Evolutionary conservation across 2,329 filamentous ascomycete species (phyloP).

Genomic region (Aspergillus quadricinctus): DNA sequence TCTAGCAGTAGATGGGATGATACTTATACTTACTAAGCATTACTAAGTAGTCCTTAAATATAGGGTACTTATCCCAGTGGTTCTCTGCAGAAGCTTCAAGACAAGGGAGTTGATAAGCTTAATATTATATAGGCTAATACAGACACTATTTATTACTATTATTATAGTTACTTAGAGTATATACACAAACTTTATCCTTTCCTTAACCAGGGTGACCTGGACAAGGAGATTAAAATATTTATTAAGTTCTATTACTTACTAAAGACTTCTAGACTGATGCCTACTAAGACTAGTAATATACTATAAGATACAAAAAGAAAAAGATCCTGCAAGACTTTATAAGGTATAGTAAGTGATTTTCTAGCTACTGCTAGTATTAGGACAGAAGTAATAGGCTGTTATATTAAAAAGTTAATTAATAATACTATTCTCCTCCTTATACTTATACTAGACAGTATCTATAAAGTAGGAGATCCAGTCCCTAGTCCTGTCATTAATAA

Average conservation of each 20-base stretch:
- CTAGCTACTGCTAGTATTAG: constrained; percentile 16
- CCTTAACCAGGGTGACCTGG: constrained; percentile 51
- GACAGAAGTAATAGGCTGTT: constrained; percentile 7
- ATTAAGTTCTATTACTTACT: constrained; percentile 44
- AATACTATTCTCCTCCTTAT: constrained; percentile 80
- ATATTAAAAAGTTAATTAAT: constrained; percentile 59
- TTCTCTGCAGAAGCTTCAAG: constrained; percentile 27
- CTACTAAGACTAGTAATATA: constrained; percentile 18
- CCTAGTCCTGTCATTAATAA: constrained; percentile 52
- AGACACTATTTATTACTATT: constrained; percentile 47
- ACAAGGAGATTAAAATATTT: constrained; percentile 50
- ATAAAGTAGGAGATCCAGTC: constrained; percentile 49
- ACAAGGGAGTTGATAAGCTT: constrained; percentile 48
- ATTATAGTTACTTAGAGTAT: constrained; percentile 54
- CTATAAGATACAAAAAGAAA: constrained; percentile 35
- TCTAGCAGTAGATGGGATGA: constrained; percentile 20
- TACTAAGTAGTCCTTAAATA: constrained; percentile 51
- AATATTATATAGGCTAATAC: constrained; percentile 52
- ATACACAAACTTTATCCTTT: constrained; percentile 64
- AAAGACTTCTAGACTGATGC: constrained; percentile 3
- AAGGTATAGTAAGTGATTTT: constrained; percentile 20
- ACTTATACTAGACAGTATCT: constrained; percentile 82
- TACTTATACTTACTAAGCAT: constrained; percentile 32
- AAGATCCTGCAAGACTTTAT: constrained; percentile 30
- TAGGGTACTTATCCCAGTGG: constrained; percentile 30